Base-by-base conservation (phyloP, 202 grass and related monocot species). In the Dendrocalamus latiflorus region DNA sequence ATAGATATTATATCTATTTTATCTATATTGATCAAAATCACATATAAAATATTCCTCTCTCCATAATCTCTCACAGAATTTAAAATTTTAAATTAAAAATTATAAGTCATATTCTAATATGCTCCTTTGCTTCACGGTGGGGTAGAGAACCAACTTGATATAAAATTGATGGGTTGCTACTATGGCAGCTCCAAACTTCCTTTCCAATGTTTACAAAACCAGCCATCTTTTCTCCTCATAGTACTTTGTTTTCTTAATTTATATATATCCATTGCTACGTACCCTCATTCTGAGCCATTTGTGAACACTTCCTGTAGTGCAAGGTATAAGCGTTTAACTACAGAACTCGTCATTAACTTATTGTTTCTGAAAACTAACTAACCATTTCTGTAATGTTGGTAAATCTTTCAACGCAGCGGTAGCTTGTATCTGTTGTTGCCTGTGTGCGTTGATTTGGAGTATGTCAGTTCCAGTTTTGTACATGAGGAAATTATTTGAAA, bases 121-220 rank as follows among this genome's bases (percentile, higher is more conserved):
- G 17, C 26, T 15, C 36, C 25, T 60, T 61, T 64, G 50, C 80
- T 71, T 66, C 20, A 20, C 18, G 53, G 26, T 37, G 55, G 65
- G 53, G 74, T 37, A 83, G 86, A 74, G 75, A 34, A 50, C 22
- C 18, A 77, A 38, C 54, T 70, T 42, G 54, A 37, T 70, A 70
- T 66, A 59, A 77, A 58, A 84, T 20, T 8, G 60, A 72, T 65
- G 3, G 3, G 25, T 26, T 68, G 38, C 48, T 69, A n/a, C 73
- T 56, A 6, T 39, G 63, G 85, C 61, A 71, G 63, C 41, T 77
- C 71, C 83, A 72, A 65, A 58, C 84, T 64, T 21, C 13, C 21
- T 78, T 72, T 79, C 66, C 66, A 44, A 74, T 64, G 9, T 80
- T 83, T 84, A 75, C 75, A 86, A 75, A 73, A 74, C 75, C 74